Evolutionary conservation across 2,329 filamentous ascomycete genomes (phyloP), one percentile per base, ranked within the genome.

Genomic region (Coccinonectria pachysandricola): DNA sequence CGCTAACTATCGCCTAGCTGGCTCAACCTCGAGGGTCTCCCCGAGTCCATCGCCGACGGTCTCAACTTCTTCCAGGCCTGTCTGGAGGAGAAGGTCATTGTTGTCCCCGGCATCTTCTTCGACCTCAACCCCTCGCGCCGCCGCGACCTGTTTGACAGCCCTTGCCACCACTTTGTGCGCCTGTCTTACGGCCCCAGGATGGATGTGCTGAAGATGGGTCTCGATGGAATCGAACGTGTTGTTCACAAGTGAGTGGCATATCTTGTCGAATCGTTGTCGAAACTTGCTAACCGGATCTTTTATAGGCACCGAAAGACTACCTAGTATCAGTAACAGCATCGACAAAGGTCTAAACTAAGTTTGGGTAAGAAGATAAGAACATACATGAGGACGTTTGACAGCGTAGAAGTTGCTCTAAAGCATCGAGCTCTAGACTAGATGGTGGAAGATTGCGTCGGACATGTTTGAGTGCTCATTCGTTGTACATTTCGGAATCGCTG

Each of bases 71-170:
- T 96, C 74, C 76, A 91, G 53, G 86, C 86, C 15, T 91, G 91
- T 50, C 64, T 96, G 22, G 75, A 82, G 48, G 86, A 95, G 65
- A 92, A 92, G 68, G 84, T 92, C 41, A 95, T 95, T 49, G 86
- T 95, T 11, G 88, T 96, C 4, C 88, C 88, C 0, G 88, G 88
- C 34, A 96, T 96, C 56, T 96, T 96, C 70, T 96, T 96, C 54
- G 88, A 96, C 49, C 60, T 96, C 39, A 96, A 96, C 62, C 88
- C 88, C 4, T 79, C 81, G 18, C 80, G 85, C 54, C 71, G 88
- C 39, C 71, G 88, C 52, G 88, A 96, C 55, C 58, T 96, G 42
- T 96, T 96, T 42, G 88, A 96, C 59, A 84, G 75, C 42, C 88
- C 88, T 33, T 95, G 88, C 59, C 88, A 96, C 59, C 80, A 91